Conservation (phyloP, 768 basidiomycete species). For the Russula sp. region DNA sequence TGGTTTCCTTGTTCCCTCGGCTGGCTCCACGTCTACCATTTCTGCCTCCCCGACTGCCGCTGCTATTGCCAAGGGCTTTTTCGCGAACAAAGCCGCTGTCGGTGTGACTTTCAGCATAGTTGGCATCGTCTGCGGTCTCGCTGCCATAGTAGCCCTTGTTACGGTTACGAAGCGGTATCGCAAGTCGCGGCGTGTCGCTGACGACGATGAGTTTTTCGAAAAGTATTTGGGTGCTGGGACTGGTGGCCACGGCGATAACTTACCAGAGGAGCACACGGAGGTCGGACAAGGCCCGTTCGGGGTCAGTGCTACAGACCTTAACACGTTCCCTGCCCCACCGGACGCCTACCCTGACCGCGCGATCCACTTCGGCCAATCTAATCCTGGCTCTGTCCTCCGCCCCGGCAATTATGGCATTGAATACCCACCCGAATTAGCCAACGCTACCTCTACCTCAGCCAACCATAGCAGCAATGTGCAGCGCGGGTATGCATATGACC, state of each 20-base stretch:
- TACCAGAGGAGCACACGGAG: neutral
- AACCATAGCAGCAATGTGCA: neutral
- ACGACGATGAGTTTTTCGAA: constrained; percentile 14
- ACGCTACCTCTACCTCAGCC: neutral
- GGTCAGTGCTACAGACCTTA: constrained; percentile 1
- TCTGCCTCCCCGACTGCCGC: neutral
- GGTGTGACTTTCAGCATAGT: constrained; percentile 28
- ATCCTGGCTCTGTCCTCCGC: neutral
- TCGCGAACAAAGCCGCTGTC: constrained; percentile 18
- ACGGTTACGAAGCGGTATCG: neutral
- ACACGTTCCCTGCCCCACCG: neutral
- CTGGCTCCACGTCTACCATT: neutral
- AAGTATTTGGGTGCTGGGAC: constrained; percentile 1
- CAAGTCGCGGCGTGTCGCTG: neutral
- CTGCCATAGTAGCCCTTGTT: neutral
- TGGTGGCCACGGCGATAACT: neutral
- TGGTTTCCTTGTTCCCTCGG: neutral
- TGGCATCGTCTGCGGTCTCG: constrained; percentile 22
- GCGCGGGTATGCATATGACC: neutral
- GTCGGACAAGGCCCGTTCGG: constrained; percentile 12
- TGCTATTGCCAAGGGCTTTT: constrained; percentile 5
- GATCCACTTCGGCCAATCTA: constrained; percentile 13
- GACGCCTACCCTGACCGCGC: constrained; percentile 22
- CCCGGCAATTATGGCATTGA: constrained; percentile 18
- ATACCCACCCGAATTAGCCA: constrained; percentile 10